Evolutionary conservation across 352 stramenopile genomes (phyloP), one percentile per base, ranked within the genome.

Genomic region (Pythium plurisporium): DNA sequence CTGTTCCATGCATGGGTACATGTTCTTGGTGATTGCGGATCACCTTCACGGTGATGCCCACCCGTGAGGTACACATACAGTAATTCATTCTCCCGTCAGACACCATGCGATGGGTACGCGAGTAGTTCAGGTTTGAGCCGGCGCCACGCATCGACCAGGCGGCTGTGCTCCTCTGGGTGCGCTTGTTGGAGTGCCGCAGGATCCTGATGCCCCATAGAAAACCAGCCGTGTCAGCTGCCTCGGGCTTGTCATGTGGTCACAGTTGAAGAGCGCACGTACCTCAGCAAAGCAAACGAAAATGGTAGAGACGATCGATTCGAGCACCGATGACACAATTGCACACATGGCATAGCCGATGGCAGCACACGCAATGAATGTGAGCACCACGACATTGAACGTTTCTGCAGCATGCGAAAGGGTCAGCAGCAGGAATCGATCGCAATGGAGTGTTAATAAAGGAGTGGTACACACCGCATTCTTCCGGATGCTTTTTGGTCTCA

Each of bases 271-370:
- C 23, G 31, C 40, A 77, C 75, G 46, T 59, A 94, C 84, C 76
- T 90, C 79, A 15, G 85, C 85, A 64, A 95, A 93, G 65, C 85
- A 93, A 25, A 95, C 83, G 54, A 91, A 95, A 57, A 95, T 87
- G 20, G 85, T 95, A 27, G 80, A 69, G 15, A 95, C 85, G 45
- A 91, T 86, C 34, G 76, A 90, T 63, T 95, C 85, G 36, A 95
- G 61, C 26, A 93, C 79, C 8, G 82, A 89, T 44, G 82, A 93
- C 54, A 93, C 74, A 54, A 91, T 86, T 36, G 78, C 74, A 54
- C 82, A 95, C 81, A 95, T 93, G 40, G 82, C 79, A 56, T 91
- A 95, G 23, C 82, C 82, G 50, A 93, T 86, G 22, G 76, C 79
- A 20, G 70, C 64, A 46, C 81, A 92, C 2, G 80, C 69, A 37